These are phyloP conservation scores for Aspergillus pseudoglaucus DNA, from an alignment of 2,329 filamentous ascomycete species.

Conservation along the genomic window DNA sequence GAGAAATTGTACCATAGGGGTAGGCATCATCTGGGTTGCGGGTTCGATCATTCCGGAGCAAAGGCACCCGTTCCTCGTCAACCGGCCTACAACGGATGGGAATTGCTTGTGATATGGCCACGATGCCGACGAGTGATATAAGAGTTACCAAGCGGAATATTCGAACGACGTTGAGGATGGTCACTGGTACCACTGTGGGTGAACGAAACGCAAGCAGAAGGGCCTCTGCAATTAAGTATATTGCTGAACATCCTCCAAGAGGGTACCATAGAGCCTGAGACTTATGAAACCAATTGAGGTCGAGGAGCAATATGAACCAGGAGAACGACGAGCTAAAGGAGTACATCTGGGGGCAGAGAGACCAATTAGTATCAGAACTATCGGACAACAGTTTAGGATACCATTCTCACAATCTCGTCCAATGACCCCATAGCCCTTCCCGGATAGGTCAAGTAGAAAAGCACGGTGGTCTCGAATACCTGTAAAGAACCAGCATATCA, in stretches of 20 bases:
- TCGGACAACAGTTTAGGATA: not conserved
- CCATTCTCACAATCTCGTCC: conserved; percentile 4
- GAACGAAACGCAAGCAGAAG: conserved; percentile 38
- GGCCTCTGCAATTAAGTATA: conserved; percentile 54
- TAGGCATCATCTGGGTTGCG: not conserved
- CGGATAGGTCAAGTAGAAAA: conserved; percentile 7
- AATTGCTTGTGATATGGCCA: conserved; percentile 6
- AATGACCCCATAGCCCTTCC: not conserved
- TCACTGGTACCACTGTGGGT: conserved; percentile 17
- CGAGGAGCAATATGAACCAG: conserved; percentile 56
- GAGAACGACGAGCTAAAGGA: conserved; percentile 56
- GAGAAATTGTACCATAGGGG: conserved; percentile 13
- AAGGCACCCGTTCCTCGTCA: conserved; percentile 16
- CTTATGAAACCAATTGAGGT: conserved; percentile 28
- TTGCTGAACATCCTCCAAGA: conserved; percentile 56
- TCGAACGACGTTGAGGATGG: conserved; percentile 5
- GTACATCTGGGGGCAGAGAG: conserved; percentile 39
- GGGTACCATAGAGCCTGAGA: conserved; percentile 51
- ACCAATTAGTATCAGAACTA: not conserved
- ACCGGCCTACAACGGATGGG: not conserved
- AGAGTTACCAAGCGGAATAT: conserved; percentile 12
- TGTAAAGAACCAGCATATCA: not conserved
- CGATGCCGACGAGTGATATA: conserved; percentile 9
- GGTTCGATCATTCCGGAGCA: conserved; percentile 9
- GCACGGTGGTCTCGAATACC: conserved; percentile 10